Percentiles rank a stretch among this genome's conserved stretches.
Conservation (phyloP, 139 green algal species). For the Axilococcus clingmanii region DNA sequence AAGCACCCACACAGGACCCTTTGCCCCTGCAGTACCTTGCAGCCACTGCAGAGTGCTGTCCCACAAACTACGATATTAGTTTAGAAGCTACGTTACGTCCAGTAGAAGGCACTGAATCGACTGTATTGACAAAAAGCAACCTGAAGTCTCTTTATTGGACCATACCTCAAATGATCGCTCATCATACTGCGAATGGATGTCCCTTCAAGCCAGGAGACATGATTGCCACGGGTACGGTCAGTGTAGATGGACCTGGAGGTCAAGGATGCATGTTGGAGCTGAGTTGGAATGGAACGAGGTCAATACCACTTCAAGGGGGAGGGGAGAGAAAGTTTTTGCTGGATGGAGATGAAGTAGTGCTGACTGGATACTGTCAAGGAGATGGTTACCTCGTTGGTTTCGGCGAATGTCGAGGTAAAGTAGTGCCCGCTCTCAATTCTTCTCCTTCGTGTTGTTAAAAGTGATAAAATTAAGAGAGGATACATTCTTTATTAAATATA, state of each 20-base stretch:
- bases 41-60: not conserved
- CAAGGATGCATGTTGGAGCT: constrained; percentile 59
- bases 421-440: constrained; percentile 24
- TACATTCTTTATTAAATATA: not conserved
- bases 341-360: constrained; percentile 71
- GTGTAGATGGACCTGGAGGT: constrained; percentile 18
- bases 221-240: constrained; percentile 83
- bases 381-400: constrained; percentile 61
- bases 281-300: constrained; percentile 36
- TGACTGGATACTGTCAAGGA: constrained; percentile 51
- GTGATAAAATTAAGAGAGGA: not conserved
- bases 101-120: constrained; percentile 6
- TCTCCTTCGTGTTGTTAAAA: too few species aligned
- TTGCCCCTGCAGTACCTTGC: constrained; percentile 65
- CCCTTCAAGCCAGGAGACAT: constrained; percentile 77
- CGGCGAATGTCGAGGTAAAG: constrained; percentile 56
- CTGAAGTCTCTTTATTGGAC: constrained; percentile 81
- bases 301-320: constrained; percentile 28
- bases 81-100: constrained; percentile 52
- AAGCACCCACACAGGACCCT: constrained; percentile 51
- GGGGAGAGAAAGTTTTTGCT: constrained; percentile 46
- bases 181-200: constrained; percentile 86
- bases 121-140: constrained; percentile 46
- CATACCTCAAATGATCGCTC: constrained; percentile 82
- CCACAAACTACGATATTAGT: constrained; percentile 68